Base-by-base conservation (phyloP, 768 basidiomycete species). In the Exsudoporus frostii region DNA sequence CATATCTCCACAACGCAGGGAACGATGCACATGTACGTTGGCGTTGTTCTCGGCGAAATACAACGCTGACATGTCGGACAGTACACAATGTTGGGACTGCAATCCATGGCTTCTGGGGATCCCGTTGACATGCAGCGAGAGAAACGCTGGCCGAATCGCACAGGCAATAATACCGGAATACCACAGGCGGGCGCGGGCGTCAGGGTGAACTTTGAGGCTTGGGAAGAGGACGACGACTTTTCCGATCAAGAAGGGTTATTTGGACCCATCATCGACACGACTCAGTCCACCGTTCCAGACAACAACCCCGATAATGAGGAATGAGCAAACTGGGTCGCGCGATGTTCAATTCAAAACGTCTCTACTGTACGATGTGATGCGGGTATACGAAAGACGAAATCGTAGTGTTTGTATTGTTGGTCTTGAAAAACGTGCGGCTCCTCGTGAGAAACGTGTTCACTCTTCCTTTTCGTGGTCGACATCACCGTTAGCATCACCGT, bases 1-100 rank as follows among this genome's bases (percentile, higher is more conserved):
- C 75, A 32, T 73, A 76, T 59, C 70, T 88, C 52, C 92, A 92
- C 75, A 95, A 94, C 62, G 90, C 89, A 1, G 91, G 90, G 0
- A 93, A 92, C 62, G 90, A 93, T 66, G 90, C 91, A 1, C 78
- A 86, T 65, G 91, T 92, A 60, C 38, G 84, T 67, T 37, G 20
- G 29, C 6, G 20, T 40, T 33, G 10, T 40, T 46, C 7, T 32
- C 8, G 17, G 27, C 7, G 13, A 14, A 29, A 24, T 17, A 8
- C 19, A 20, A 27, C 2, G 11, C 27, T 66, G 15, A 62, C 10
- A 9, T 9, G 25, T 32, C 22, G n/a, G 24, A 36, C 58, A 93
- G 91, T 89, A 82, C 60, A 91, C 89, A 2, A 72, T 92, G 51
- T 68, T 80, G 41, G 81, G 82, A 13, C 65, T 89, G 65, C 79